These are phyloP conservation scores for Liriodendron chinense DNA, from an alignment of 164 flowering plant genomes.

Conservation along the genomic window DNA sequence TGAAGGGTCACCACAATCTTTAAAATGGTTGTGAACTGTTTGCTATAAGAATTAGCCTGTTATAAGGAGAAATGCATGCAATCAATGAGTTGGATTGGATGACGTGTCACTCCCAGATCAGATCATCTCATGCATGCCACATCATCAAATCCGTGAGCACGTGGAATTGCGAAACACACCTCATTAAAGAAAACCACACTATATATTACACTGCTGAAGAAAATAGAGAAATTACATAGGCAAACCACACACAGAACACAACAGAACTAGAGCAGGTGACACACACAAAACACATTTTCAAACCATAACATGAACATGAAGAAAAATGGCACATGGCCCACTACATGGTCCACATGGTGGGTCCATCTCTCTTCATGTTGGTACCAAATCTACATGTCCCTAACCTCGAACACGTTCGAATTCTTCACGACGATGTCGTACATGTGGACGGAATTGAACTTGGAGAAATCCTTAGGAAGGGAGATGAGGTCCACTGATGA, in stretches of 20 bases:
- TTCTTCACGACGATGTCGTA: conserved; percentile 65
- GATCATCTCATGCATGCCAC: no score
- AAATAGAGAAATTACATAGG: neutral
- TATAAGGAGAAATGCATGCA: no score
- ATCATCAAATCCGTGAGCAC: no score
- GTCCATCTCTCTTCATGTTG: conserved; percentile 23
- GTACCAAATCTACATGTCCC: conserved; percentile 28
- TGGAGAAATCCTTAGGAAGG: conserved; percentile 59
- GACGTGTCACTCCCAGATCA: no score
- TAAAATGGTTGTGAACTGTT: no score
- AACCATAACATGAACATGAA: neutral
- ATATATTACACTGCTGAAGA: no score
- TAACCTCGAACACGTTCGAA: conserved; percentile 58
- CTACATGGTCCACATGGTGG: neutral
- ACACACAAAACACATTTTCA: neutral
- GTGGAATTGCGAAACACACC: no score
- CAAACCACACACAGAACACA: neutral
- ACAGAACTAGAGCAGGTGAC: no score
- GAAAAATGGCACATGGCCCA: neutral
- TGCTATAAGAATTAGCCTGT: no score
- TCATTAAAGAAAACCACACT: no score
- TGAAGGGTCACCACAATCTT: no score
- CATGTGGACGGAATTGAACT: conserved; percentile 58
- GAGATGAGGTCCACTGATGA: conserved; percentile 67
- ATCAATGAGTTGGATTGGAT: no score